Evolutionary conservation across 1,284 basidiomycete genomes (phyloP).

Genomic region (Fomitopsis betulina): DNA sequence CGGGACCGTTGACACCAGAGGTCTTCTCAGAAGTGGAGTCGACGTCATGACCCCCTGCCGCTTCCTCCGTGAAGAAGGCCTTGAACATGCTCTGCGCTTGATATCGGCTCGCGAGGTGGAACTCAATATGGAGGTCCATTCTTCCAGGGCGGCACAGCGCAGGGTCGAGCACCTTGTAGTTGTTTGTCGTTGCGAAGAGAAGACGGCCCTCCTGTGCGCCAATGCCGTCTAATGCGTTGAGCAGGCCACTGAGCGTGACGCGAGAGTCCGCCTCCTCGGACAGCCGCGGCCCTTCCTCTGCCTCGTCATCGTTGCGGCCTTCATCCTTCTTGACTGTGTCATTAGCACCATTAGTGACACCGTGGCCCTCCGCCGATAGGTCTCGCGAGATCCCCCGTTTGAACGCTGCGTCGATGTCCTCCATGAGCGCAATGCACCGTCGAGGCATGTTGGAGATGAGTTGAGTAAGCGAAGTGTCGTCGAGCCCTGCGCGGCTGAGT

Average conservation of each 20-base stretch:
- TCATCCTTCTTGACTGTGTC: not conserved
- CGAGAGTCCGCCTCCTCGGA: constrained; percentile 25
- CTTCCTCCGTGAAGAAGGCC: constrained; percentile 49
- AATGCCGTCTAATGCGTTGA: constrained; percentile 74
- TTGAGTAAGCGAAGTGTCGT: constrained; percentile 57
- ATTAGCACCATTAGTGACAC: not conserved
- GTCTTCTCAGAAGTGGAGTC: constrained; percentile 1
- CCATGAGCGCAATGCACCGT: constrained; percentile 72
- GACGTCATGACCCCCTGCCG: not conserved
- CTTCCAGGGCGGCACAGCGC: constrained; percentile 73
- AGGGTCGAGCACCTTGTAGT: constrained; percentile 60
- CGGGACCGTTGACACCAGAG: constrained; percentile 10
- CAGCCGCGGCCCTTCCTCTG: not conserved
- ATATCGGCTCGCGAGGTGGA: constrained; percentile 61
- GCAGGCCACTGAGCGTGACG: constrained; percentile 64
- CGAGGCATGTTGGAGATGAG: constrained; percentile 65
- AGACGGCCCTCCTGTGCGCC: constrained; percentile 74
- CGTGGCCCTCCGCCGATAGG: constrained; percentile 19
- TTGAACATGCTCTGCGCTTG: constrained; percentile 62
- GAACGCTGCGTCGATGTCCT: constrained; percentile 78
- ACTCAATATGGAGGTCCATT: constrained; percentile 74
- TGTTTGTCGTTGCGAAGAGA: constrained; percentile 75
- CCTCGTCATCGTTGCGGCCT: not conserved
- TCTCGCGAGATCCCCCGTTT: constrained; percentile 27
- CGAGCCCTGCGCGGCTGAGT: constrained; percentile 60